A percentile compares a stretch with the other conserved stretches of the same genome.
Conservation (phyloP, 257 asterid genomes). For the Coffea eugenioides region DNA sequence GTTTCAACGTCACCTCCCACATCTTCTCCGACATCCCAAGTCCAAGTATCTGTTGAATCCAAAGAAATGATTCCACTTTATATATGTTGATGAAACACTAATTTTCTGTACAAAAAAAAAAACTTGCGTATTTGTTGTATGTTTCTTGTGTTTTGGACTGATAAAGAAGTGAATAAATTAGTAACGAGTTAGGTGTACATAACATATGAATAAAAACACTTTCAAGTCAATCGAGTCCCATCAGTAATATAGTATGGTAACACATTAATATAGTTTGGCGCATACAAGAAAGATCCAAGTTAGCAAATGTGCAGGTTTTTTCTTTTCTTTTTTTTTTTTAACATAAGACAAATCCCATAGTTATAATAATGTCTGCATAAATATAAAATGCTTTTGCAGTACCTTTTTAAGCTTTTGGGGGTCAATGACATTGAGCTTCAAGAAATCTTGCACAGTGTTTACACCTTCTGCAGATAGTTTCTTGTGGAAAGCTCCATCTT, state of each 20-base stretch:
- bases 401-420: conserved; percentile 48
- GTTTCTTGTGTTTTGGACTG: not conserved
- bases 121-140: not conserved
- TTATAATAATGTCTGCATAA: not conserved
- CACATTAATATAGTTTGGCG: too few species aligned
- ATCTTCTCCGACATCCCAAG: conserved; percentile 67
- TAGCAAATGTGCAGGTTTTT: not conserved
- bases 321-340: not conserved
- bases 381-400: not conserved
- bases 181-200: too few species aligned
- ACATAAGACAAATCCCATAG: not conserved
- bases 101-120: too few species aligned
- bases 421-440: conserved; percentile 46
- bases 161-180: not conserved
- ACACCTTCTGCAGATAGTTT: conserved; percentile 45
- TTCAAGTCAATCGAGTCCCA: too few species aligned
- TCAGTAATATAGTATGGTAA: too few species aligned
- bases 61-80: too few species aligned
- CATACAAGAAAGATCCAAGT: too few species aligned
- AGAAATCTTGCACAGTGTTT: conserved; percentile 62
- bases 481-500: conserved; percentile 56
- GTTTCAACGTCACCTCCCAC: conserved; percentile 58
- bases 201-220: too few species aligned
- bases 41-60: conserved; percentile 48
- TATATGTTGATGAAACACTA: not conserved